These are phyloP conservation scores for Nothophoma quercina DNA, from an alignment of 2,329 filamentous ascomycete genomes.

Conservation along the genomic window DNA sequence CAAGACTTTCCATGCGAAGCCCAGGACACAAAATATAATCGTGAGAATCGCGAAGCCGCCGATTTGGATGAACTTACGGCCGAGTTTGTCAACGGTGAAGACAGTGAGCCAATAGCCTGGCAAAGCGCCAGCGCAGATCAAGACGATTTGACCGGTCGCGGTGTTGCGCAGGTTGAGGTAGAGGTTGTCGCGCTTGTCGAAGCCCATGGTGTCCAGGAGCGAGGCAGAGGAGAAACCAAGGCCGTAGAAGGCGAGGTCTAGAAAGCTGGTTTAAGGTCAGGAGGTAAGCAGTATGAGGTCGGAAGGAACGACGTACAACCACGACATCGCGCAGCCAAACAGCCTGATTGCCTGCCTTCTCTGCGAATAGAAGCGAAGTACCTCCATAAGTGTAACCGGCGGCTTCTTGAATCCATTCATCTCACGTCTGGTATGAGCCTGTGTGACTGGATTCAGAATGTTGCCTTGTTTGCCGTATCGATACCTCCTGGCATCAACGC, in stretches of 20 bases:
- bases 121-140: conserved; percentile 79
- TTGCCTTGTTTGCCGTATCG: conserved; percentile 67
- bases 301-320: conserved; percentile 62
- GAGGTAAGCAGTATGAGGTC: neutral
- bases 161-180: conserved; percentile 77
- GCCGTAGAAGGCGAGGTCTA: conserved; percentile 66
- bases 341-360: conserved; percentile 75
- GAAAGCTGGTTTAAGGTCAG: conserved; percentile 49
- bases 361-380: conserved; percentile 71
- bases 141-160: conserved; percentile 79
- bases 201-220: conserved; percentile 76
- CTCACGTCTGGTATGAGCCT: conserved; percentile 61
- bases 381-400: conserved; percentile 61
- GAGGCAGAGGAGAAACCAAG: conserved; percentile 78
- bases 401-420: conserved; percentile 46
- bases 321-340: conserved; percentile 79
- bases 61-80: conserved; percentile 79
- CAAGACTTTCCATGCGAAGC: conserved; percentile 57
- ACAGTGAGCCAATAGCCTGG: conserved; percentile 86
- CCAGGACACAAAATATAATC: conserved; percentile 58
- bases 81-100: conserved; percentile 74
- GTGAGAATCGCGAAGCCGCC: conserved; percentile 59
- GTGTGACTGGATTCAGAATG: conserved; percentile 69
- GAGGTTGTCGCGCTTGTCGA: conserved; percentile 67
- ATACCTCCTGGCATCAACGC: conserved; percentile 76